Conservation (phyloP, 225 moss, liverwort and hornwort species). For the Marchantia polymorpha region DNA sequence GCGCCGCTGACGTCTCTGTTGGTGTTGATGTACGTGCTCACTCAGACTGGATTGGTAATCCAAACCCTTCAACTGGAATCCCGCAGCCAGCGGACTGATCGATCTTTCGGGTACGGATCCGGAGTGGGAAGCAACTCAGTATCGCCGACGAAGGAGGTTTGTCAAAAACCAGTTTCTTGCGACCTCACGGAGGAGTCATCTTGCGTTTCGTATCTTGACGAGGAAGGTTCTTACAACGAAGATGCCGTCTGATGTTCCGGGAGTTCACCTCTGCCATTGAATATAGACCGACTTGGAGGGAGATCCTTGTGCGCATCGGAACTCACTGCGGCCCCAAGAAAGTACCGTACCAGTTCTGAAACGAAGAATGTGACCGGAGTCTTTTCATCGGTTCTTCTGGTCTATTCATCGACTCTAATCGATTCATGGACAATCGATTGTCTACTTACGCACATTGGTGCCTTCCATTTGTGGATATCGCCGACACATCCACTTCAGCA, state of each 20-base stretch:
- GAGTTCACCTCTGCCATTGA: neutral
- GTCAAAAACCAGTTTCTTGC: neutral
- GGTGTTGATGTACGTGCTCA: slow-evolving; percentile 16
- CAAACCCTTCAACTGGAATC: slow-evolving; percentile 3
- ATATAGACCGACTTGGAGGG: neutral
- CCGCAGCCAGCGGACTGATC: neutral
- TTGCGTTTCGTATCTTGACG: neutral
- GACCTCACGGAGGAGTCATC: slow-evolving; percentile 7
- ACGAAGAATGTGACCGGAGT: neutral
- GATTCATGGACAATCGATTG: neutral
- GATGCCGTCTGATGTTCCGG: too few species aligned
- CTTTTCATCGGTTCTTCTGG: neutral
- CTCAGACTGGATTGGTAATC: slow-evolving; percentile 9
- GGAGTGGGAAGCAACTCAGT: slow-evolving; percentile 16
- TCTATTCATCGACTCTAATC: neutral
- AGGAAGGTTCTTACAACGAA: slow-evolving; percentile 6
- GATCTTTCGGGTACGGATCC: neutral
- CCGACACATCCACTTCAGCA: neutral
- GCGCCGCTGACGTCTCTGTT: slow-evolving; percentile 14
- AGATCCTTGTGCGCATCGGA: neutral
- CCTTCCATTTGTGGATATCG: neutral
- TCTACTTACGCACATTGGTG: neutral
- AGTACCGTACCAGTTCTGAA: neutral
- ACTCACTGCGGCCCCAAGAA: neutral
- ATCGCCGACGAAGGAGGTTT: neutral